Conservation (phyloP, 2,329 filamentous ascomycete genomes). For the Leptographium wingfieldii region DNA sequence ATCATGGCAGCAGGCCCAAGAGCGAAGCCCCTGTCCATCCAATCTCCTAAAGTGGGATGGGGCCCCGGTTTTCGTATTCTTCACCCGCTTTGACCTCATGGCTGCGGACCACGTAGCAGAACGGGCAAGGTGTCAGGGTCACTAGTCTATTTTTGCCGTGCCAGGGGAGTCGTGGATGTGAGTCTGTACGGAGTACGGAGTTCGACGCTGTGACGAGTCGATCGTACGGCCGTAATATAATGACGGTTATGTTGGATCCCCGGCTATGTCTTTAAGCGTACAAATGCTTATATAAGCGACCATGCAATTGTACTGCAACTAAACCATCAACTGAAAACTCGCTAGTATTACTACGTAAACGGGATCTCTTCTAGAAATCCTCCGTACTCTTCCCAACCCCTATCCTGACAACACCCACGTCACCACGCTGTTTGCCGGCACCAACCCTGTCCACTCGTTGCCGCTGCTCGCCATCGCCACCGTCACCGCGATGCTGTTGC, state of each 20-base stretch:
- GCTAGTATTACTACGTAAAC: too few relatives aligned
- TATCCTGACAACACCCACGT: slow-evolving; percentile 25
- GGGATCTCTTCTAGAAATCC: too few relatives aligned
- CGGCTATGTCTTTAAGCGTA: too few relatives aligned
- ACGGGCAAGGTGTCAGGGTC: not conserved
- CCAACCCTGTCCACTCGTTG: slow-evolving; percentile 26
- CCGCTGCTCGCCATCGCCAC: slow-evolving; percentile 21
- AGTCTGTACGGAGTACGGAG: too few relatives aligned
- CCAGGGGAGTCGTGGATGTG: too few relatives aligned
- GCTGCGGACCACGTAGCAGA: not conserved
- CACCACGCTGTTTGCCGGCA: slow-evolving; percentile 21
- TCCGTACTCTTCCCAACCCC: too few relatives aligned
- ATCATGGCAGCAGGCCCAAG: not conserved
- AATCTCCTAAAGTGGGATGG: not conserved
- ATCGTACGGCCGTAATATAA: too few relatives aligned
- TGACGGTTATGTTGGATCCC: too few relatives aligned
- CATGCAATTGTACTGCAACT: too few relatives aligned
- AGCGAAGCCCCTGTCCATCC: not conserved
- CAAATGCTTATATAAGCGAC: too few relatives aligned
- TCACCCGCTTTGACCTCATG: not conserved
- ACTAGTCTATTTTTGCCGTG: not conserved
- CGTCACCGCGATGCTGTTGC: slow-evolving; percentile 30
- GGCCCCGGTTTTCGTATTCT: not conserved
- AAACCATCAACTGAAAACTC: too few relatives aligned
- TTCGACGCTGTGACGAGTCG: too few relatives aligned